phyloP scores from a whole-genome alignment of 495 filamentous ascomycete genomes.

The Penicillium parvum region DNA sequence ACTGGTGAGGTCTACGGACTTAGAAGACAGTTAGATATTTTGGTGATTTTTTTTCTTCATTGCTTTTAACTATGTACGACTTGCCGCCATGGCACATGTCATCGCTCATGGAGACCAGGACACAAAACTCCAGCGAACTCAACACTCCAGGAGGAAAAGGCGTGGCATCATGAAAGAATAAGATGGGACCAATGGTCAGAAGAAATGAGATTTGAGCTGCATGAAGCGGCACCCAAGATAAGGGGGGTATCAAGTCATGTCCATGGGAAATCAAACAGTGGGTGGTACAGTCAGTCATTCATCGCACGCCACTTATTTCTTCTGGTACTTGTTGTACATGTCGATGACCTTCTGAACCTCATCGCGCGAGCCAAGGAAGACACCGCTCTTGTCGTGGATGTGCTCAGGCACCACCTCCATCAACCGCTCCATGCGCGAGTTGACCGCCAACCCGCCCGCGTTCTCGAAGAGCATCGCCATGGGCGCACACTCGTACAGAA shows the following conservation, averaged over 20 bases:
- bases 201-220: slow-evolving; percentile 9
- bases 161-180: slow-evolving; percentile 7
- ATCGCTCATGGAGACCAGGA: slow-evolving; percentile 3
- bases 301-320: slow-evolving; percentile 25
- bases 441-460: slow-evolving; percentile 87
- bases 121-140: slow-evolving; percentile 3
- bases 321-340: slow-evolving; percentile 40
- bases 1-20: neutral
- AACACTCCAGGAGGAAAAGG: slow-evolving; percentile 2
- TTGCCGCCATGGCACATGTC: slow-evolving; percentile 3
- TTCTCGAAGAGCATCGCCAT: slow-evolving; percentile 99
- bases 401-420: slow-evolving; percentile 83
- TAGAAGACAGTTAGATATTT: slow-evolving; percentile 1
- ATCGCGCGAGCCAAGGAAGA: slow-evolving; percentile 91
- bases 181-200: neutral
- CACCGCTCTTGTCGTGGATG: slow-evolving; percentile 93
- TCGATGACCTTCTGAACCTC: slow-evolving; percentile 95
- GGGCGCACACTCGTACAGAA: slow-evolving; percentile 96
- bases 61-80: neutral
- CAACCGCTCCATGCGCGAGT: slow-evolving; percentile 85
- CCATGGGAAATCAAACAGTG: neutral
- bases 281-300: neutral
- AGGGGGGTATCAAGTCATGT: slow-evolving; percentile 4
- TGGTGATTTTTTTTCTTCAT: slow-evolving; percentile 11
- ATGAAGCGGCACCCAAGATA: neutral